Evolutionary conservation across 805 yeast species (phyloP).

Genomic region (Myxozyma monticola): DNA sequence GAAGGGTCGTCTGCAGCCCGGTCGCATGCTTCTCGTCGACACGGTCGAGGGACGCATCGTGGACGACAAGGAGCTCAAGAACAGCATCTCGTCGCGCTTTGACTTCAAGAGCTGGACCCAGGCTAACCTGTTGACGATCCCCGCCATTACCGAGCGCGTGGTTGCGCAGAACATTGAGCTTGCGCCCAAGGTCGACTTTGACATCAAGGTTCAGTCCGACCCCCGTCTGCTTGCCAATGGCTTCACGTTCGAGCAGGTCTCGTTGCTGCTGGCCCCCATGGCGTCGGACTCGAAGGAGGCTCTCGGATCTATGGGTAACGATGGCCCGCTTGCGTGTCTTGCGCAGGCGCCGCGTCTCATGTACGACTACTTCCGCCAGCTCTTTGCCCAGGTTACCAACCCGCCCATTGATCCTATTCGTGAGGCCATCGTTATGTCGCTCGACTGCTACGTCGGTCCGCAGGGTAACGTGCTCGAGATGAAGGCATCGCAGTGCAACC

Average conservation of each 20-base stretch:
- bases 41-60: slow-evolving; percentile 90
- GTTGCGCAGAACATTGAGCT: slow-evolving; percentile 38
- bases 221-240: slow-evolving; percentile 85
- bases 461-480: slow-evolving; percentile 94
- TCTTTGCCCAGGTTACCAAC: slow-evolving; percentile 97
- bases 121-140: slow-evolving; percentile 81
- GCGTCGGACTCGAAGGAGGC: slow-evolving; percentile 90
- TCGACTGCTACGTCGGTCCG: slow-evolving; percentile 97
- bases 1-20: slow-evolving; percentile 95
- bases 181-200: slow-evolving; percentile 29
- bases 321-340: slow-evolving; percentile 90
- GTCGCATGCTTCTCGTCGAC: slow-evolving; percentile 92
- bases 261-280: slow-evolving; percentile 87
- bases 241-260: slow-evolving; percentile 90
- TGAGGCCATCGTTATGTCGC: slow-evolving; percentile 94
- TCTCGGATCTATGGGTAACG: slow-evolving; percentile 98
- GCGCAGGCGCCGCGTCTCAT: slow-evolving; percentile 87
- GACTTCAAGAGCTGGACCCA: slow-evolving; percentile 94
- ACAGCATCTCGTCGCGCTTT: slow-evolving; percentile 71
- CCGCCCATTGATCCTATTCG: slow-evolving; percentile 99
- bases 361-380: slow-evolving; percentile 91
- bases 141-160: slow-evolving; percentile 67
- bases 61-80: slow-evolving; percentile 86
- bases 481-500: slow-evolving; percentile 88
- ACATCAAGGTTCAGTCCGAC: slow-evolving; percentile 65